Base-by-base conservation (phyloP, 148 eudicot species). In the Camellia sinensis region DNA sequence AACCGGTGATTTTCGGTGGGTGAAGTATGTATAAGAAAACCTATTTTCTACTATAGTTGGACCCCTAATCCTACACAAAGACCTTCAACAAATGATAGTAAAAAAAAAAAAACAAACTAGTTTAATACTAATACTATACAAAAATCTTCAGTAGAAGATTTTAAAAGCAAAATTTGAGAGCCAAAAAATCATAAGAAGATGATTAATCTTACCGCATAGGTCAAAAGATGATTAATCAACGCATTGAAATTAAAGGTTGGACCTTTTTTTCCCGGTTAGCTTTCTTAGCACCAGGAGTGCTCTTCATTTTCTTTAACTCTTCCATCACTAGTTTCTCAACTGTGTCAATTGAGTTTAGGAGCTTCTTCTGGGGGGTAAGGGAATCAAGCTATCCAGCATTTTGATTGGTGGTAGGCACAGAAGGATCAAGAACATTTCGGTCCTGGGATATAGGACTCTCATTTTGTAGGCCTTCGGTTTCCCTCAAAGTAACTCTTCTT, bases 291-390 rank as follows among this genome's bases (percentile, higher is more conserved):
- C 89, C 83, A 0, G 98, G 97, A 3, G 95, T 90, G 19, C 83
- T 83, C 87, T 91, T 83, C 69, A 86, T 67, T 67, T 87, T 94
- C 19, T 74, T 78, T 72, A 91, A 82, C 69, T 92, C 97, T 60
- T 92, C 93, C 84, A 83, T 77, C 81, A 92, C 91, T 10, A 71
- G 89, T 81, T 91, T 93, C 83, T 91, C 92, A 73, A 96, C 98
- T 22, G 82, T 83, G 45, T 96, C 95, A 48, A 96, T 93, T 7
- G 92, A 92, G 79, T 87, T 83, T 73, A 94, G 80, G 4, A 93
- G 89, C 87, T 81, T 87, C 83, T 83, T 89, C 72, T 87, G 86
- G 5, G 95, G 95, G 0, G 95, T 91, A 40, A 86, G 75, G 78
- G 71, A 80, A 15, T 80, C 88, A 56, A 87, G 71, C 41, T 67